Evolutionary conservation across 2,329 filamentous ascomycete species (phyloP).

Genomic region (Aschersonia sp.): DNA sequence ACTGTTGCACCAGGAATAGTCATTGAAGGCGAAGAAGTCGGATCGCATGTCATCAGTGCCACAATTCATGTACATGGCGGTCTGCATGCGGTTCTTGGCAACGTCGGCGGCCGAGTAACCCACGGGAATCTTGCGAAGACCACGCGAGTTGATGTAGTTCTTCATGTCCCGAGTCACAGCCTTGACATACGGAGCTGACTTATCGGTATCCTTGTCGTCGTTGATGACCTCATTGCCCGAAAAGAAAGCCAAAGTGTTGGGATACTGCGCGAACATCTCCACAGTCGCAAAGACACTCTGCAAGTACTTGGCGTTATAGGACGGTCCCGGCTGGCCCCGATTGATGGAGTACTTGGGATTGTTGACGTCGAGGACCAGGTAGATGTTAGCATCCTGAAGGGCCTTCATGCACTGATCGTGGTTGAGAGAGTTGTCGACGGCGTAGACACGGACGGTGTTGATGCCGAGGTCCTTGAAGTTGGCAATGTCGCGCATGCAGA

Average conservation of each 20-base stretch:
- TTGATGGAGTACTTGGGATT: slow-evolving; percentile 80
- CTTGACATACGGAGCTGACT: slow-evolving; percentile 60
- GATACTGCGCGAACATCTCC: slow-evolving; percentile 67
- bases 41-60: slow-evolving; percentile 69
- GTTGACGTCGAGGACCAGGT: slow-evolving; percentile 85
- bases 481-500: slow-evolving; percentile 66
- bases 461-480: slow-evolving; percentile 76
- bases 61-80: slow-evolving; percentile 88
- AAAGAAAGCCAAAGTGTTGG: slow-evolving; percentile 79
- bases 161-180: slow-evolving; percentile 65
- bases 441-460: slow-evolving; percentile 89
- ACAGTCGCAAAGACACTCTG: slow-evolving; percentile 78
- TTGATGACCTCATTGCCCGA: slow-evolving; percentile 73
- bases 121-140: slow-evolving; percentile 54
- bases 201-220: slow-evolving; percentile 45
- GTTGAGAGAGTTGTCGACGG: slow-evolving; percentile 68
- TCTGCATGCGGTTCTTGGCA: slow-evolving; percentile 69
- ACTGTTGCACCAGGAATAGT: slow-evolving; percentile 76
- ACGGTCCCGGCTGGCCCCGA: slow-evolving; percentile 56
- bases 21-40: slow-evolving; percentile 83
- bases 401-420: slow-evolving; percentile 78
- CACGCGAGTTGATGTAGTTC: slow-evolving; percentile 48
- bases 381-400: slow-evolving; percentile 74
- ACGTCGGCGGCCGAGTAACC: slow-evolving; percentile 73
- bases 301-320: slow-evolving; percentile 79